These are phyloP conservation scores for Bolboschoenoplectus hybrid DNA, from an alignment of 202 grass and related monocot species.

Conservation along the genomic window DNA sequence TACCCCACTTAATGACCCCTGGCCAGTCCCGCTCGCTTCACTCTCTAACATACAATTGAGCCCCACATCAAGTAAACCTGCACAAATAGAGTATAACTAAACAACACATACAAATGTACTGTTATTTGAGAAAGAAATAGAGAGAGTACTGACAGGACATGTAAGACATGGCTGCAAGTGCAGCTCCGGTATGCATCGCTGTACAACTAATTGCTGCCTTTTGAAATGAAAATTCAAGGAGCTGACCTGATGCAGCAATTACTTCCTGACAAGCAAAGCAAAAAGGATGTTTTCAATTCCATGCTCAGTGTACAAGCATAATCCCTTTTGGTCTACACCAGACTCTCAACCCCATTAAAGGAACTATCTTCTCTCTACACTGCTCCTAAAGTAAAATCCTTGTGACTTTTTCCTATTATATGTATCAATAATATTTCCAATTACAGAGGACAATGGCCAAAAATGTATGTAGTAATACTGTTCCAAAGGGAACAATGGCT, in stretches of 20 bases:
- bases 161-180: conserved; percentile 92
- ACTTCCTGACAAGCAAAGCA: conserved; percentile 60
- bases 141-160: conserved; percentile 74
- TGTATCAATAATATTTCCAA: neutral
- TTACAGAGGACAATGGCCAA: neutral
- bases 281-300: conserved; percentile 24
- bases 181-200: conserved; percentile 85
- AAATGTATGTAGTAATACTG: neutral
- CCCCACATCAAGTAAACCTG: conserved; percentile 86
- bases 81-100: conserved; percentile 41
- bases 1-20: conserved; percentile 59
- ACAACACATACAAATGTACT: conserved; percentile 26
- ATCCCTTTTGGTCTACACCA: neutral
- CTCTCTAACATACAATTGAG: conserved; percentile 64
- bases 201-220: conserved; percentile 89
- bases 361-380: neutral
- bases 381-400: neutral
- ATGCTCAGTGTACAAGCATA: neutral
- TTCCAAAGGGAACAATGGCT: neutral
- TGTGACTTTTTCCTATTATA: neutral
- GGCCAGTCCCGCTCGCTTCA: conserved; percentile 45
- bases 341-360: neutral
- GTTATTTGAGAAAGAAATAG: conserved; percentile 8
- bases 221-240: conserved; percentile 88
- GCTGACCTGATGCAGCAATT: conserved; percentile 59